phyloP scores from a whole-genome alignment of 2,329 filamentous ascomycete species.

The Trichoderma simmonsii region DNA sequence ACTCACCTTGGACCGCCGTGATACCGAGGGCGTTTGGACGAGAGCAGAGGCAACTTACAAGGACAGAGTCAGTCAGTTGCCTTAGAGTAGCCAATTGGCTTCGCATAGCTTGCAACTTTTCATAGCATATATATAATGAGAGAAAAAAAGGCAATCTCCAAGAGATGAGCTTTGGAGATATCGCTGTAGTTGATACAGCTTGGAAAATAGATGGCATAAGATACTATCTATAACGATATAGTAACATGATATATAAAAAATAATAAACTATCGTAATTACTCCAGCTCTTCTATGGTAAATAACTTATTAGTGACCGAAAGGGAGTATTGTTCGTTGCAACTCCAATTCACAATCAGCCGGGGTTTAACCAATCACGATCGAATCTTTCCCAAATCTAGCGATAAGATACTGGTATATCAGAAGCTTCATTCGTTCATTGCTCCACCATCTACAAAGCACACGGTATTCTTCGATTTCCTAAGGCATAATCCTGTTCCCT shows the following conservation, averaged over 20 bases:
- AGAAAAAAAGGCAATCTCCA: not conserved
- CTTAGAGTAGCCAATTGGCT: not conserved
- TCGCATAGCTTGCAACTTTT: not conserved
- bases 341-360: not conserved
- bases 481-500: not conserved
- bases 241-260: not conserved
- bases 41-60: slow-evolving; percentile 77
- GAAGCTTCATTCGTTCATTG: not conserved
- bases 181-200: not conserved
- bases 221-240: not conserved
- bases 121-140: not conserved
- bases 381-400: not conserved
- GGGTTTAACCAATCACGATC: not conserved
- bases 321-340: not conserved
- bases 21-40: slow-evolving; percentile 69
- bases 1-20: slow-evolving; percentile 69
- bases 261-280: too few species aligned
- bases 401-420: not conserved
- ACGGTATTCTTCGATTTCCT: not conserved
- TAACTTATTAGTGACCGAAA: not conserved
- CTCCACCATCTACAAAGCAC: not conserved
- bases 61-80: slow-evolving; percentile 36
- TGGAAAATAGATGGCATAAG: not conserved
- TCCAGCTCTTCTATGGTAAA: not conserved
- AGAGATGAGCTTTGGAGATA: not conserved